Conservation (phyloP, 1,284 basidiomycete species). For the Apiotrichum akiyoshidainum region DNA sequence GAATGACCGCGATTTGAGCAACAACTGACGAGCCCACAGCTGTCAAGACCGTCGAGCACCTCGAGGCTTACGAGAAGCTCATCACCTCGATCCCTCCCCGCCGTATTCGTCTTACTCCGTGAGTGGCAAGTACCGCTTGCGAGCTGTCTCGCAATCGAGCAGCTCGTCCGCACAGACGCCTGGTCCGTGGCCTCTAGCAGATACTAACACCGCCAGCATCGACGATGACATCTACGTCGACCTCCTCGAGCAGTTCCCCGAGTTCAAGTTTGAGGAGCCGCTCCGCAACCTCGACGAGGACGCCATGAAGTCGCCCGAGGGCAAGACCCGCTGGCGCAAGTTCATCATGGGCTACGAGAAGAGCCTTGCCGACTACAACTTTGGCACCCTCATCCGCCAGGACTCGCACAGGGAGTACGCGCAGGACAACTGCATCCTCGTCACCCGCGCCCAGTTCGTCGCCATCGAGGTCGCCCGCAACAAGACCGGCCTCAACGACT, state of each 20-base stretch:
- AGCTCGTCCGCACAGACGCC: not conserved
- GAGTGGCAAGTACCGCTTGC: slow-evolving; percentile 27
- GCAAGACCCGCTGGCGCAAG: slow-evolving; percentile 86
- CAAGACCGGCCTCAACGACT: slow-evolving; percentile 84
- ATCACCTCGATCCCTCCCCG: slow-evolving; percentile 76
- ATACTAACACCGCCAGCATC: slow-evolving; percentile 55
- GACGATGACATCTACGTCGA: slow-evolving; percentile 90
- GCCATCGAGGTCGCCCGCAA: slow-evolving; percentile 94
- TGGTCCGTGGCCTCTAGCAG: not conserved
- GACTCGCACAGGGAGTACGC: slow-evolving; percentile 79
- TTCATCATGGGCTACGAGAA: slow-evolving; percentile 79
- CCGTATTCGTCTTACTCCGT: slow-evolving; percentile 78
- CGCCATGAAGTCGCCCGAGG: slow-evolving; percentile 87
- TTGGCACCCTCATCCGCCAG: slow-evolving; percentile 88
- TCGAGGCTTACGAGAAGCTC: slow-evolving; percentile 95
- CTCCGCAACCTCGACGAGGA: slow-evolving; percentile 81
- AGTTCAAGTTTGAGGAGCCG: slow-evolving; percentile 66
- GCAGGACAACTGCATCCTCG: slow-evolving; percentile 92
- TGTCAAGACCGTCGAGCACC: slow-evolving; percentile 92
- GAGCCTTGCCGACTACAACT: slow-evolving; percentile 90
- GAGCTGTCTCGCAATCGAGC: not conserved
- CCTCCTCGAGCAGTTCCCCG: slow-evolving; percentile 75
- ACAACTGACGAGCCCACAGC: slow-evolving; percentile 52
- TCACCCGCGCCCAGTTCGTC: slow-evolving; percentile 75
- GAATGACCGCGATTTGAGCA: too few relatives aligned